phyloP scores from a whole-genome alignment of 75 land plant genomes.

The Larix kaempferi region DNA sequence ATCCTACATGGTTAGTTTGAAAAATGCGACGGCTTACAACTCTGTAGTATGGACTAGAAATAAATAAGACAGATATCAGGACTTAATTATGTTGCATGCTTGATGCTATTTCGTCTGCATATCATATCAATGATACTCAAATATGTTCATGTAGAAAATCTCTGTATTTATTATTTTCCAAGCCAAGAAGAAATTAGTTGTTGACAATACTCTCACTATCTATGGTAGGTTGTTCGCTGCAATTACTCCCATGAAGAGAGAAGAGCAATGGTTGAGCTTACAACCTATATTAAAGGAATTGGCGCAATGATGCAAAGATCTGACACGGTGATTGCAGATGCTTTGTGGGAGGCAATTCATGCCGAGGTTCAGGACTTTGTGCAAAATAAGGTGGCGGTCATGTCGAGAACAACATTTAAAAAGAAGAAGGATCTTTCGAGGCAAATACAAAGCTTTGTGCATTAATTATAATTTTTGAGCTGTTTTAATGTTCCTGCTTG shows the following conservation, averaged over 20 bases:
- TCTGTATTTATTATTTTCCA: background rate
- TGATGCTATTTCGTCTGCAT: no score
- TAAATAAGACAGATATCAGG: no score
- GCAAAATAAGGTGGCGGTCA: constrained; percentile 79
- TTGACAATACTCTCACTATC: background rate
- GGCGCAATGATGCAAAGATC: constrained; percentile 90
- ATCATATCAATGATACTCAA: background rate
- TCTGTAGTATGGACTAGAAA: background rate
- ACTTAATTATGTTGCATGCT: no score
- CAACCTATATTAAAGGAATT: constrained; percentile 88
- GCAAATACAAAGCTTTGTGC: constrained; percentile 15
- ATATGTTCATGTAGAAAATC: background rate
- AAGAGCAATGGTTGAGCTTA: constrained; percentile 86
- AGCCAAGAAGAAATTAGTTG: background rate
- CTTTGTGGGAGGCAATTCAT: constrained; percentile 97
- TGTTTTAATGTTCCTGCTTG: background rate
- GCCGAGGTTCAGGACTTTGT: constrained; percentile 98
- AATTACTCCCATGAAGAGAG: constrained; percentile 90
- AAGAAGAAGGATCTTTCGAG: constrained; percentile 86
- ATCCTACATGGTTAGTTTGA: background rate
- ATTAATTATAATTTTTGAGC: background rate
- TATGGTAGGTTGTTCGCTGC: constrained; percentile 86
- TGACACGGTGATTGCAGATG: constrained; percentile 87
- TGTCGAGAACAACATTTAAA: constrained; percentile 82
- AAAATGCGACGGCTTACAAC: background rate